Base-by-base conservation (phyloP, 768 basidiomycete genomes). In the Leccinum aurantiacum region DNA sequence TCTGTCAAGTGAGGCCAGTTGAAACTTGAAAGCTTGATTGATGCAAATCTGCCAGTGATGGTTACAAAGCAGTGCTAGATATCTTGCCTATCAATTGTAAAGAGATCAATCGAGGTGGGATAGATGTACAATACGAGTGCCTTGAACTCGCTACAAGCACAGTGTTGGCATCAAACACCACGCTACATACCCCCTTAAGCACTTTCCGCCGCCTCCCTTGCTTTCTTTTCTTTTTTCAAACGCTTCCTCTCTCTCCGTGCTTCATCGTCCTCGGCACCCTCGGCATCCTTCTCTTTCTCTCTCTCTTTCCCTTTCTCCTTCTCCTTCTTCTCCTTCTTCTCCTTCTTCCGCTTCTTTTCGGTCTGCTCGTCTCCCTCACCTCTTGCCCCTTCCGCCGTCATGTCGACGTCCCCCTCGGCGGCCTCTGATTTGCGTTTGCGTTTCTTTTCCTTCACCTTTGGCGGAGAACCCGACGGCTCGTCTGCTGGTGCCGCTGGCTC, bases 391-490 rank as follows among this genome's bases (percentile, higher is more conserved):
- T 22, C 75, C 33, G 58, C 67, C 1, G 70, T 74, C 71, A 80
- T 76, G 13, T 82, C 78, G n/a, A 67, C 77, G 17, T 71, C 79
- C 22, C 60, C 65, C 41, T 78, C 84, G 0, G 75, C 73, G 8
- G 70, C 80, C 62, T 86, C 88, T 1, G 87, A 88, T 69, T 90
- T 90, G 52, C 90, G 84, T 74, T 93, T 93, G 56, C 91, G 85
- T 71, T 96, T 95, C 77, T 91, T 91, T 70, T 93, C 90, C 70
- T 87, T 88, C 27, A 84, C 80, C 57, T 78, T 75, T 67, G 77
- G 79, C 8, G 57, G 56, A 19, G 76, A 67, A 15, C 76, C 70
- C 29, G 75, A 76, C 50, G 69, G 59, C 57, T 77, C 63, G 5
- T 33, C 77, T 49, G 62, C 62, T 35, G 75, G 75, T 59, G 69